Evolutionary conservation across 208 protist species (phyloP), one percentile per base, ranked within the genome.

Genomic region (Acanthamoeba sp.): DNA sequence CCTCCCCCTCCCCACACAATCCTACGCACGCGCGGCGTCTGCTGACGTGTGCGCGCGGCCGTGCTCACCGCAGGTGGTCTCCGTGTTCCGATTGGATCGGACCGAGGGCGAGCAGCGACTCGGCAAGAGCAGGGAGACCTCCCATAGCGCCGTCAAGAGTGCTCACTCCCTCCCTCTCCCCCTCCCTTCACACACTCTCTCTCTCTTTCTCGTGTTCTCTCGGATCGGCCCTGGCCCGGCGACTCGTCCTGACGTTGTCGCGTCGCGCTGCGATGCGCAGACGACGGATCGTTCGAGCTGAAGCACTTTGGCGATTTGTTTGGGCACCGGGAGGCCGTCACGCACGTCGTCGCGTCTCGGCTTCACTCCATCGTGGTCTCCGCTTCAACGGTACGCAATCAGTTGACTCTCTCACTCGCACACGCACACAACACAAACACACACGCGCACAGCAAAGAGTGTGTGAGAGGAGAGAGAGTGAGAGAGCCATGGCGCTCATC

Each of bases 1-100:
- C 27, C 9, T 45, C 3, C 24, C 64, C 4, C 24, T 20, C 12
- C 42, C 34, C 14, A 10, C 6, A 52, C 18, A 12, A 4, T 55
- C 24, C 9, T 2, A 1, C 52, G 73, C 2, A 7, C 24, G 1
- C 36, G 55, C 14, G 22, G 55, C 24, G 55, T 62, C 55, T 24
- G 55, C 55, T 62, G 14, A 62, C 55, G 14, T 22, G 22, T 1
- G 55, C 55, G 52, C 40, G 73, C 9, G 22, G 10, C 34, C 27
- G 6, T 38, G 69, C 18, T 24, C 18, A 16, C 69, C 7, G 3
- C 38, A 84, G 73, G 73, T 85, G 22, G 76, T 85, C 16, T 85
- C 76, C 16, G 76, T 85, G 45, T 85, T 85, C 76, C 76, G 76
- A 7, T 52, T 85, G 45, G 76, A 85, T 10, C 45, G 76, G 45